Base-by-base conservation (phyloP, 2,329 filamentous ascomycete genomes). In the Chaetomium globosum region DNA sequence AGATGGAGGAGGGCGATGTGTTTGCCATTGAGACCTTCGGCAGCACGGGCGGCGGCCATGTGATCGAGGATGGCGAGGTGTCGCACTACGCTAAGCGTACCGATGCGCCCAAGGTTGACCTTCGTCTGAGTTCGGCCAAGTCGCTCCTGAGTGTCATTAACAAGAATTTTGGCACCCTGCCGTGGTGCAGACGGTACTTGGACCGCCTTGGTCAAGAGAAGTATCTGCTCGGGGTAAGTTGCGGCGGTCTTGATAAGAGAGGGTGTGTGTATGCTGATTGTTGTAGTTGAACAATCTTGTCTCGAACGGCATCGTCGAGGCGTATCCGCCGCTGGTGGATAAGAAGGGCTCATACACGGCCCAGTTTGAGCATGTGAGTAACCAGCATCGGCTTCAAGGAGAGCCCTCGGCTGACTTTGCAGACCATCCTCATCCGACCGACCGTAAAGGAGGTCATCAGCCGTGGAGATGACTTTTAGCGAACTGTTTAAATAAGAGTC, bases 21-120 rank as follows among this genome's bases (percentile, higher is more conserved):
- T 98, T 96, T 77, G 93, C 93, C 69, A 96, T 97, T 72, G 93
- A 97, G 81, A 97, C 93, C 0, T 97, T 97, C 77, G 94, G 93
- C 67, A 95, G 90, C 76, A 97, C 93, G 26, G 94, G 93, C 69
- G 93, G 92, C 75, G 93, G 93, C 70, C 90, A 91, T 74, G 91
- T 97, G 64, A 82, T 87, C 70, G 93, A 97, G 74, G 92, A 97
- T 78, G 90, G 92, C 79, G 93, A 96, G 82, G 87, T 88, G 21
- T 97, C 92, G 52, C 93, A 97, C 78, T 98, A 97, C 73, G 93
- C 92, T 54, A 88, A 90, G 76, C 82, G 85, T 67, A 78, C 81
- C 39, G 89, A 96, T 76, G 89, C 88, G 4, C 86, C 89, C 58
- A 91, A 92, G 74, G 88, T 91, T 8, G 86, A 91, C 65, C 81